Percentiles rank a stretch among this genome's conserved stretches.
These are phyloP conservation scores for Caryopteris hybrid DNA, from an alignment of 305 asterid species.

Conservation along the genomic window DNA sequence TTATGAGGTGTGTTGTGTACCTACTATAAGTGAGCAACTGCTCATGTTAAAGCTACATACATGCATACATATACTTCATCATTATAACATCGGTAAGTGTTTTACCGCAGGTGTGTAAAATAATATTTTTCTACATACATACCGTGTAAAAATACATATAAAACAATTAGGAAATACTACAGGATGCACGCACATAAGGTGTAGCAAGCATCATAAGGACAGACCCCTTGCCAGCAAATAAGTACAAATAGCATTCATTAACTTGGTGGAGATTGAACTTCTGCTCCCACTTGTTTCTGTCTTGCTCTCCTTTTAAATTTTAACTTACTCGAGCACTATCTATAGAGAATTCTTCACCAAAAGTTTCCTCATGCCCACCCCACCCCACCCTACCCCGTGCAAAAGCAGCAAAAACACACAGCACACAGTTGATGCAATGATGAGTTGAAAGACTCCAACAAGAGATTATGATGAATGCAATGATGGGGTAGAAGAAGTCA, in stretches of 20 bases:
- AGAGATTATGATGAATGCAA: conserved; percentile 36
- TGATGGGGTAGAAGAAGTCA: conserved; percentile 46
- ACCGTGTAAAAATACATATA: too few relatives aligned
- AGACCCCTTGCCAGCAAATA: neutral
- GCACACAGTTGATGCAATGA: conserved; percentile 35
- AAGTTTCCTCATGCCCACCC: neutral
- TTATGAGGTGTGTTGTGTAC: too few relatives aligned
- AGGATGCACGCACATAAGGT: too few relatives aligned
- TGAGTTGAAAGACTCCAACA: conserved; percentile 29
- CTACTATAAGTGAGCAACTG: too few relatives aligned
- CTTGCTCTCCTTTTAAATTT: neutral
- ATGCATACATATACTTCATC: too few relatives aligned
- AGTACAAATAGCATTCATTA: neutral
- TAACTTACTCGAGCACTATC: neutral
- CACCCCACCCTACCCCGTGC: neutral
- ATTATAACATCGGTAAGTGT: too few relatives aligned
- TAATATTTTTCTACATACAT: too few relatives aligned
- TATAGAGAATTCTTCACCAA: neutral
- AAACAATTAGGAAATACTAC: too few relatives aligned
- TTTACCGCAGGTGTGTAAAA: too few relatives aligned
- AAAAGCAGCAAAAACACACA: conserved; percentile 1
- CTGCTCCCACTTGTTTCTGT: conserved; percentile 2
- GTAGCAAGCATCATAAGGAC: neutral
- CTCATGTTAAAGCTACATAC: too few relatives aligned
- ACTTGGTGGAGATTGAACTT: neutral